Evolutionary conservation across 768 basidiomycete species (phyloP).

Genomic region (Chalciporus pseudorubinellus): DNA sequence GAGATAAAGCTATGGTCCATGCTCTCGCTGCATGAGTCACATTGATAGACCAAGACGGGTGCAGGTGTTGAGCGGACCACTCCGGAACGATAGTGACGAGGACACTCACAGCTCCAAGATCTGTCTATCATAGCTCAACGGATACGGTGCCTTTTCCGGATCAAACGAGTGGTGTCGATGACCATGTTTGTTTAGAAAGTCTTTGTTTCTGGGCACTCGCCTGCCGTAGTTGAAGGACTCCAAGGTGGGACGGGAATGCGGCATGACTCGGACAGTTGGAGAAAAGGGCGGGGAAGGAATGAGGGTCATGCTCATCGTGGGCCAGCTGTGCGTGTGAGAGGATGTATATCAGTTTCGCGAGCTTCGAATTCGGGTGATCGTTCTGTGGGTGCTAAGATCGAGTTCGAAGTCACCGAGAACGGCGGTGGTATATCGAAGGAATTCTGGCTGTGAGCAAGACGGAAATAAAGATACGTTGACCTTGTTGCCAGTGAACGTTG

Average conservation of each 20-base stretch:
- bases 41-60: neutral
- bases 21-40: slow-evolving; percentile 42
- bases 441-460: no score
- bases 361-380: neutral
- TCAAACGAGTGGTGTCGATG: slow-evolving; percentile 66
- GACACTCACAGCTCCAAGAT: slow-evolving; percentile 64
- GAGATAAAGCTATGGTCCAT: slow-evolving; percentile 50
- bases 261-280: slow-evolving; percentile 22
- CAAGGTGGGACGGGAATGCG: slow-evolving; percentile 13
- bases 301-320: slow-evolving; percentile 9
- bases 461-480: no score
- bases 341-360: neutral
- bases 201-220: slow-evolving; percentile 43
- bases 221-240: slow-evolving; percentile 28
- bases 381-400: neutral
- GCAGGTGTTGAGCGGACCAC: slow-evolving; percentile 3
- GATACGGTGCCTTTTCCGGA: slow-evolving; percentile 78
- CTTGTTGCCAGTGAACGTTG: no score
- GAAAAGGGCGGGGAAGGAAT: slow-evolving; percentile 19
- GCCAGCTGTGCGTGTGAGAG: neutral
- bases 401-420: neutral
- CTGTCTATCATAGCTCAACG: slow-evolving; percentile 64
- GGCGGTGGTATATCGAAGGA: no score
- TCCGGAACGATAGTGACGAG: neutral
- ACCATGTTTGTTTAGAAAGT: slow-evolving; percentile 61